A percentile compares a stretch with the other conserved stretches of the same genome.
phyloP scores from a whole-genome alignment of 2,329 filamentous ascomycete genomes.

The Arthrinium phaeospermum region DNA sequence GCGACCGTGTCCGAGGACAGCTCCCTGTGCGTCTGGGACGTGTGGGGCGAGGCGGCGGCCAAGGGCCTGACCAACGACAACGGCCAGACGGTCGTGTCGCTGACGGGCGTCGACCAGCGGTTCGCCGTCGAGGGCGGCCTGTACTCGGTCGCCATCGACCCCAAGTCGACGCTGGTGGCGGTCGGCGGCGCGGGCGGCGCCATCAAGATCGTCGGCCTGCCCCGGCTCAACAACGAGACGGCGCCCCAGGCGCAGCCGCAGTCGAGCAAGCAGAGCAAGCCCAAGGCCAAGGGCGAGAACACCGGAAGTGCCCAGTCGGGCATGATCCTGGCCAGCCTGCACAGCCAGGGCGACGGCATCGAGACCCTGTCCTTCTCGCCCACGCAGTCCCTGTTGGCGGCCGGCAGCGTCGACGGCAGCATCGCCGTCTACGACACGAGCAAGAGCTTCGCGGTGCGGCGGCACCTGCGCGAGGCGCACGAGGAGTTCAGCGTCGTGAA shows the following conservation, averaged over 20 bases:
- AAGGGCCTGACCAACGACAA: conserved; percentile 56
- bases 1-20: conserved; percentile 89
- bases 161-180: conserved; percentile 78
- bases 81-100: conserved; percentile 71
- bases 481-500: conserved; percentile 91
- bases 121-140: conserved; percentile 92
- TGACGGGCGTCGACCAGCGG: conserved; percentile 83
- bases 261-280: conserved; percentile 38
- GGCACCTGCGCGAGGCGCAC: conserved; percentile 82
- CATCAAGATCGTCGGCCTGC: conserved; percentile 84
- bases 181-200: conserved; percentile 88
- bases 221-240: conserved; percentile 56
- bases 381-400: conserved; percentile 61
- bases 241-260: conserved; percentile 32
- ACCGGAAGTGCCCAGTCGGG: conserved; percentile 51
- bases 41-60: conserved; percentile 78
- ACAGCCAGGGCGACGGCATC: conserved; percentile 67
- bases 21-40: conserved; percentile 90
- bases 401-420: conserved; percentile 73
- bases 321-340: conserved; percentile 79
- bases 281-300: conserved; percentile 46
- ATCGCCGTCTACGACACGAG: conserved; percentile 88
- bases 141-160: conserved; percentile 85
- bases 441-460: conserved; percentile 84
- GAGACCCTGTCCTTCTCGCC: conserved; percentile 43